A percentile compares a stretch with the other conserved stretches of the same genome.
Evolutionary conservation across 202 grass and related monocot genomes (phyloP).

Genomic region (Elaeis oleifera): DNA sequence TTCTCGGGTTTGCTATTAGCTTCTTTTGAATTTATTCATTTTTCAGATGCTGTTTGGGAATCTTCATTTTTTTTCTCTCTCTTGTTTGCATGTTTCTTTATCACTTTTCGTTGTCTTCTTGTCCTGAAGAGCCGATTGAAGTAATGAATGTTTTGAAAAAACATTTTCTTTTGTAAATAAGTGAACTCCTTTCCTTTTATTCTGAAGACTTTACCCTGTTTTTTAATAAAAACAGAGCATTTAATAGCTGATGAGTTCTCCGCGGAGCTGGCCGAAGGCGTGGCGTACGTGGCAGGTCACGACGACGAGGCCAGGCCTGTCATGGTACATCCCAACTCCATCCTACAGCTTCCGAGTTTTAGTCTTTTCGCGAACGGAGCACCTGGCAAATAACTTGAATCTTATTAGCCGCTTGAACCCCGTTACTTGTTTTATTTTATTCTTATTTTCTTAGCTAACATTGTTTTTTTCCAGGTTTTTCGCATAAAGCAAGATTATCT

Average conservation of each 20-base stretch:
- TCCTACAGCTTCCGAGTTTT: background rate
- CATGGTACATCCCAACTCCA: conserved; percentile 35
- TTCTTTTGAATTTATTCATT: no score
- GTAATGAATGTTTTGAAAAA: background rate
- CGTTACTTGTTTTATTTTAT: no score
- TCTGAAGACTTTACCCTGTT: conserved; percentile 24
- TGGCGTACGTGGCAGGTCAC: conserved; percentile 82
- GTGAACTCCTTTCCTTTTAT: background rate
- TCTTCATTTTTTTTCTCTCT: background rate
- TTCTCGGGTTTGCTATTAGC: no score
- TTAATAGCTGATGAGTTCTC: conserved; percentile 94
- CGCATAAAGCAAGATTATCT: conserved; percentile 93
- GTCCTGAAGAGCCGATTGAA: background rate
- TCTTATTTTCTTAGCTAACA: no score
- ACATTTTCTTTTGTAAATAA: background rate
- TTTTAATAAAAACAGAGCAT: conserved; percentile 39
- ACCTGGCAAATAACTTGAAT: no score
- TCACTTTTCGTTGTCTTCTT: background rate
- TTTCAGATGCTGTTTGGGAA: no score
- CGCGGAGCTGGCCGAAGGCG: conserved; percentile 65
- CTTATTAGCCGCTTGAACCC: no score
- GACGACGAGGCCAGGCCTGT: conserved; percentile 90
- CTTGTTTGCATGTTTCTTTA: background rate
- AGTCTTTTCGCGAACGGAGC: background rate
- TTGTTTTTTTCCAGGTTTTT: conserved; percentile 46